Evolutionary conservation across 148 eudicot genomes (phyloP), one percentile per base, ranked within the genome.

Genomic region (Drosera capensis): DNA sequence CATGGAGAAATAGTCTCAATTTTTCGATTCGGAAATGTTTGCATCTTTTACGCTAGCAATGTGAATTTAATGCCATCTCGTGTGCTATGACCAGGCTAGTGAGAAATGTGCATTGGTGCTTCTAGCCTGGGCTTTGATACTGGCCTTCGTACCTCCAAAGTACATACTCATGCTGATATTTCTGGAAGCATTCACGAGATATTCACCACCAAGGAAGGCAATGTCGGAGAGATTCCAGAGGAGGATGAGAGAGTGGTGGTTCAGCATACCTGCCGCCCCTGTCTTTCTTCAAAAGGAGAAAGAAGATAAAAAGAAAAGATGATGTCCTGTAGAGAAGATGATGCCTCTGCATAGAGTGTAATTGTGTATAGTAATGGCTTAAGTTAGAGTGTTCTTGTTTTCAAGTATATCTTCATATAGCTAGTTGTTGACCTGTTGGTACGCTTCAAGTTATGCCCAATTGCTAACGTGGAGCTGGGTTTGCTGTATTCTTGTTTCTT

Each of bases 251-350:
- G 97, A 80, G 50, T 88, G 97, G 94, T 88, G 94, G 97, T 88
- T 83, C 55, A 83, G 97, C 54, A 78, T 88, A 51, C 97, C 97
- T 2, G 94, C 84, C 1, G 94, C 96, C 51, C 96, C 94, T 1
- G 94, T 88, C 18, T 40, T 75, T 23, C 80, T 87, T 7, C 80
- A 79, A 54, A 68, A 68, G 56, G 63, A 48, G 3, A 63, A 72
- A 22, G 94, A 87, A 25, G 80, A 77, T 30, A 87, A 82, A 68
- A 87, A 87, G 68, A 68, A 54, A 14, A 79, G 51, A 59, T 73
- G 48, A 58, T 50, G 43, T 25, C 38, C 12, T 12, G n/a, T n/a
- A n/a, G n/a, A n/a, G n/a, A n/a, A n/a, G n/a, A n/a, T n/a, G n/a
- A n/a, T n/a, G n/a, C n/a, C n/a, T n/a, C n/a, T n/a, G n/a, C n/a